Base-by-base conservation (phyloP, 129 eudicot genomes). In the Helichrysum umbraculigerum region DNA sequence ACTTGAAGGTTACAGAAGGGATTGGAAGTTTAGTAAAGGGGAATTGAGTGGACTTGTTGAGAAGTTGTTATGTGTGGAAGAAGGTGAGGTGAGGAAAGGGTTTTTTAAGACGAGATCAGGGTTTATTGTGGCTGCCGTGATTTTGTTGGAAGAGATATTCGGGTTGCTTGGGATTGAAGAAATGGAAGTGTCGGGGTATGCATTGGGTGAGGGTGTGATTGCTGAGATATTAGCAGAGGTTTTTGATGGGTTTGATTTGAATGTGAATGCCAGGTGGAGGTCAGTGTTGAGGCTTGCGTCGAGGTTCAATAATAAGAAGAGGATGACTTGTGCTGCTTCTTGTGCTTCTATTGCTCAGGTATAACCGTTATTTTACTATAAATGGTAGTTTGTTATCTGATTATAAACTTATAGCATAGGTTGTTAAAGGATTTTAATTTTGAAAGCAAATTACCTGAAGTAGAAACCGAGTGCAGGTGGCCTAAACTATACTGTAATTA, bases 151-250 rank as follows among this genome's bases (percentile, higher is more conserved):
- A 17, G 98, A 90, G 86, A 83, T 93, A 65, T 79, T 90, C 41
- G 84, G 73, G 76, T 72, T 81, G 87, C 83, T 93, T 60, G 90
- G 82, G 62, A 85, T 92, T 70, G 78, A 79, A 69, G 95, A 86
- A 52, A 88, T 93, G 90, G 87, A 84, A 75, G 95, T 93, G 9
- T 93, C 96, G 2, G 92, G 91, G 56, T 93, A 88, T 82, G 94
- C 96, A 0, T 80, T 93, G 66, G 95, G 92, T 7, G 98, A 93
- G 70, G 98, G 98, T 64, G 94, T 93, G n/a, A 81, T 93, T 50
- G 84, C 94, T 4, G 96, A 93, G 81, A 86, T 78, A 82, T 75
- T 88, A 52, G 76, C 81, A 5, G 84, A 81, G 66, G 79, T 66
- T n/a, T 86, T 50, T 63, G 82, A 81, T 64, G 93, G 85, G 17